Conservation (phyloP, 2,329 filamentous ascomycete genomes). For the Venturia asperata region DNA sequence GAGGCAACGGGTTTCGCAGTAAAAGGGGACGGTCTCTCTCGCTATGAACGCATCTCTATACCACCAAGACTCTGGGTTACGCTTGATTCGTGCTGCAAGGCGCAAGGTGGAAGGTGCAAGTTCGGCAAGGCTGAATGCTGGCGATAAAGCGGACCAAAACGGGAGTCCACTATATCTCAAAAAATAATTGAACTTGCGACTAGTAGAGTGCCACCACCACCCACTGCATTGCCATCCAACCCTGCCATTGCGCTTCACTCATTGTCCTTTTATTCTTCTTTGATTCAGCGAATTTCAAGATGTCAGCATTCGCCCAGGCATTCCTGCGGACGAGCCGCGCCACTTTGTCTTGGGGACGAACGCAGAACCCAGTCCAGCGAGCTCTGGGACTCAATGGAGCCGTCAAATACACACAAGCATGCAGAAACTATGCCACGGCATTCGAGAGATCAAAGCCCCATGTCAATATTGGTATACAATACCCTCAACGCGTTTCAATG, state of each 20-base stretch:
- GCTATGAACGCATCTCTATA: no score
- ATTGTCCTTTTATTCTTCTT: conserved; percentile 5
- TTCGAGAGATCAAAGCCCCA: conserved; percentile 93
- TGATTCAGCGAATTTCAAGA: conserved; percentile 42
- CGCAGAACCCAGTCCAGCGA: conserved; percentile 69
- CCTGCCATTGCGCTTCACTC: conserved; percentile 2
- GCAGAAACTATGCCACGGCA: conserved; percentile 51
- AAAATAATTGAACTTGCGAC: neutral
- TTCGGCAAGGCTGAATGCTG: neutral
- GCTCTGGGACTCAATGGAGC: conserved; percentile 57
- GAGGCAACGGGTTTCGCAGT: no score
- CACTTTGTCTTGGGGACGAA: conserved; percentile 61
- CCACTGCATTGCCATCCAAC: neutral
- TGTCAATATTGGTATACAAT: conserved; percentile 80
- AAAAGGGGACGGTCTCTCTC: no score
- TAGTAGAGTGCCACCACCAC: neutral
- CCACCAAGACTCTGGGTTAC: no score
- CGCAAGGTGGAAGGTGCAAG: no score
- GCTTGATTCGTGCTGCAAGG: no score
- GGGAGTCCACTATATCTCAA: neutral
- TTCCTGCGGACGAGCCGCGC: conserved; percentile 75
- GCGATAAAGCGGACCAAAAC: neutral
- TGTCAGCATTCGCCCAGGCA: conserved; percentile 76
- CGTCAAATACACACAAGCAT: conserved; percentile 57
- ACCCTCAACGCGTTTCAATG: neutral